Conservation (phyloP, 2,329 filamentous ascomycete species). For the Exophiala mesophila region DNA sequence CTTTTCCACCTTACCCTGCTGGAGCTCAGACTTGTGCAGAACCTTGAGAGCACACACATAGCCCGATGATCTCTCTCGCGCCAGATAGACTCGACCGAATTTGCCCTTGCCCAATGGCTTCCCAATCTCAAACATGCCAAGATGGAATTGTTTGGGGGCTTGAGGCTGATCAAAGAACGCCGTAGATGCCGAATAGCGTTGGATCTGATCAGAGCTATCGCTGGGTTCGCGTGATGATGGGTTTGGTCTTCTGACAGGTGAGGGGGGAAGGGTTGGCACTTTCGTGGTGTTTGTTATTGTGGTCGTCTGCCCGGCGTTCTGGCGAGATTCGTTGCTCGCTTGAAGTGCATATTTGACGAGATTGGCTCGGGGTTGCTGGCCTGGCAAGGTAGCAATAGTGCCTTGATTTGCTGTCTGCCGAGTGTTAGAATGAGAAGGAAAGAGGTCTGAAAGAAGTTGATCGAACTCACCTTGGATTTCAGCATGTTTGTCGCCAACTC, state of each 20-base stretch:
- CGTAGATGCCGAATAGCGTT: slow-evolving; percentile 24
- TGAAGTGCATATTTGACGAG: slow-evolving; percentile 83
- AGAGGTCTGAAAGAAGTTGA: too few species aligned
- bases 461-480: slow-evolving; percentile 68
- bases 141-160: slow-evolving; percentile 62
- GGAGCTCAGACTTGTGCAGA: slow-evolving; percentile 76
- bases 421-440: too few species aligned
- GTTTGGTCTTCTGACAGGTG: slow-evolving; percentile 50
- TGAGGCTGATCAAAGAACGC: slow-evolving; percentile 54
- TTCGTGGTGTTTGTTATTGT: slow-evolving; percentile 31
- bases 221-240: slow-evolving; percentile 41
- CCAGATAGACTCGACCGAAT: slow-evolving; percentile 80
- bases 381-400: slow-evolving; percentile 33
- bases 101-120: slow-evolving; percentile 82
- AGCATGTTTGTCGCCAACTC: slow-evolving; percentile 58
- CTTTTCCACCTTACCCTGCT: slow-evolving; percentile 77
- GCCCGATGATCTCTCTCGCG: slow-evolving; percentile 69
- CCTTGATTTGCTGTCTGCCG: slow-evolving; percentile 12
- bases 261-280: slow-evolving; percentile 39
- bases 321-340: slow-evolving; percentile 61
- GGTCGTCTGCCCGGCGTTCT: slow-evolving; percentile 54
- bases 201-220: slow-evolving; percentile 40
- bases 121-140: slow-evolving; percentile 92
- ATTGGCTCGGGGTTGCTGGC: slow-evolving; percentile 64
- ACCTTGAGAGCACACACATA: slow-evolving; percentile 87